A percentile compares a stretch with the other conserved stretches of the same genome.
phyloP scores from a whole-genome alignment of 306 rosid species.

The Cicer arietinum region DNA sequence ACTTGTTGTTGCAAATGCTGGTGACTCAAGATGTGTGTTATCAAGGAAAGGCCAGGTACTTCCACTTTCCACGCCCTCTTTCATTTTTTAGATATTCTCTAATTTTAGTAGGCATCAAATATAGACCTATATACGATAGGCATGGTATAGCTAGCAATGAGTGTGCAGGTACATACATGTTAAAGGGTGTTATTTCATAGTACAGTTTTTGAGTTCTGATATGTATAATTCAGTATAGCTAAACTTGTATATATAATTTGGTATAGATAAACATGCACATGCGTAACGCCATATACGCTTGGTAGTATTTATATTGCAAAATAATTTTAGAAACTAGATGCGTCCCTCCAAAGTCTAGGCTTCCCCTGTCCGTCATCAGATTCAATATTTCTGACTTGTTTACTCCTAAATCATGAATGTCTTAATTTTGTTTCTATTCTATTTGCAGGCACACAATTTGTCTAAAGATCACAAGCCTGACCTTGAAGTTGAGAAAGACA shows the following conservation, averaged over 20 bases:
- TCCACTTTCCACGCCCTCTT: constrained; percentile 31
- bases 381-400: constrained; percentile 16
- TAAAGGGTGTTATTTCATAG: constrained; percentile 26
- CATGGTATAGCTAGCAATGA: constrained; percentile 23
- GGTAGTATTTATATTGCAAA: constrained; percentile 6
- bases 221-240: constrained; percentile 10
- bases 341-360: neutral
- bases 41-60: constrained; percentile 95
- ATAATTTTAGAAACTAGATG: constrained; percentile 27
- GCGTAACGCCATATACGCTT: neutral
- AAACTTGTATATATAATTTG: neutral
- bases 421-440: constrained; percentile 16
- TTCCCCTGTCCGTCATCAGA: neutral
- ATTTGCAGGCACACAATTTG: constrained; percentile 79
- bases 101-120: constrained; percentile 21
- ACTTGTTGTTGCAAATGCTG: constrained; percentile 94
- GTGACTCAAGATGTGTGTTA: constrained; percentile 93
- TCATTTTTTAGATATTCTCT: constrained; percentile 9
- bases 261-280: constrained; percentile 8
- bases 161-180: constrained; percentile 30
- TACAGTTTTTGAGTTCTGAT: constrained; percentile 10
- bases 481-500: constrained; percentile 82
- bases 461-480: constrained; percentile 98
- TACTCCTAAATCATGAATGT: neutral
- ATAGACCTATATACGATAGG: constrained; percentile 1